Conservation (phyloP, 2,329 filamentous ascomycete genomes). For the Clarireedia hainanense region DNA sequence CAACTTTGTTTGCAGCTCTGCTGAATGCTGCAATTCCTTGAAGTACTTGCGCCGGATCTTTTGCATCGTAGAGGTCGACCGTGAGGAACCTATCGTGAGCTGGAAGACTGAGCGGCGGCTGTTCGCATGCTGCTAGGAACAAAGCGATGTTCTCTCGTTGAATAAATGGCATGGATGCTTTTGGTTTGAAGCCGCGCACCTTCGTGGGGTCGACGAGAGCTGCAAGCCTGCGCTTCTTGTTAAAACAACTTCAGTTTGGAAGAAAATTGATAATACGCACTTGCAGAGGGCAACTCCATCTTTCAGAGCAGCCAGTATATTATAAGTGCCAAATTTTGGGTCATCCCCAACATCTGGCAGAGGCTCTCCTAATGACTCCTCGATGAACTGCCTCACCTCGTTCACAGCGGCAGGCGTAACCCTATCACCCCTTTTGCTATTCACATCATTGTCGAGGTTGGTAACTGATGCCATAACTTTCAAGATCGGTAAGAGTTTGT, state of each 20-base stretch:
- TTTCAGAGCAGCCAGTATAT: slow-evolving; percentile 79
- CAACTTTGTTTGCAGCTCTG: slow-evolving; percentile 67
- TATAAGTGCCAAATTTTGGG: slow-evolving; percentile 5
- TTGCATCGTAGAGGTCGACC: slow-evolving; percentile 90
- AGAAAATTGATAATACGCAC: slow-evolving; percentile 40
- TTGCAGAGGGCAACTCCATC: slow-evolving; percentile 91
- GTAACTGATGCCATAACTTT: slow-evolving; percentile 78
- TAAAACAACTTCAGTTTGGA: slow-evolving; percentile 9
- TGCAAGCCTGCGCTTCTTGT: slow-evolving; percentile 48
- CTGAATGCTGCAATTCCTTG: slow-evolving; percentile 92
- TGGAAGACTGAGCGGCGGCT: slow-evolving; percentile 75
- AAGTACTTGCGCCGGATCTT: slow-evolving; percentile 91
- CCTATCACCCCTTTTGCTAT: slow-evolving; percentile 82
- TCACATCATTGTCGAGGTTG: slow-evolving; percentile 91
- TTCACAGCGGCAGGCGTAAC: slow-evolving; percentile 88
- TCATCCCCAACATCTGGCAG: slow-evolving; percentile 50
- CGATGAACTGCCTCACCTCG: slow-evolving; percentile 80
- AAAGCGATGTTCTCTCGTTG: slow-evolving; percentile 99
- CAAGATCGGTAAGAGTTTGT: not conserved
- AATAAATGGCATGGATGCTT: slow-evolving; percentile 92
- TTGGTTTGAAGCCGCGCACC: slow-evolving; percentile 75
- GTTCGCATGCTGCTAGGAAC: slow-evolving; percentile 83
- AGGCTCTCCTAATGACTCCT: slow-evolving; percentile 66
- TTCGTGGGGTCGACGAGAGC: slow-evolving; percentile 71
- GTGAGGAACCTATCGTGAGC: slow-evolving; percentile 95